Evolutionary conservation across 129 eudicot genomes (phyloP).

Genomic region (Cynara cardunculus): DNA sequence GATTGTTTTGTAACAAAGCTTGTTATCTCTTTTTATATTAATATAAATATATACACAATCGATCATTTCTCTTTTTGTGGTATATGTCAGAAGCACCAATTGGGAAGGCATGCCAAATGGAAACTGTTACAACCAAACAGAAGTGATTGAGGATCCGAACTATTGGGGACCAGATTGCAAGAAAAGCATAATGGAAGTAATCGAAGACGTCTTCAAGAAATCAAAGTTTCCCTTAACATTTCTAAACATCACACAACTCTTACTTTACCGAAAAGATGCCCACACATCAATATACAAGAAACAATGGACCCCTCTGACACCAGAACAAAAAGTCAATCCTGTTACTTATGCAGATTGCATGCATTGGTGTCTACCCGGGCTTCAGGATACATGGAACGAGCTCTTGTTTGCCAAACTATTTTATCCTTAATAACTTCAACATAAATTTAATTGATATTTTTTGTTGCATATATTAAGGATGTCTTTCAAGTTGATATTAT

Average conservation of each 20-base stretch:
- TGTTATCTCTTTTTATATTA: too few relatives aligned
- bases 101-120: conserved; percentile 78
- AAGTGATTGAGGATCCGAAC: conserved; percentile 59
- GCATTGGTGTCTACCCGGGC: conserved; percentile 86
- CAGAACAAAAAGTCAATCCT: conserved; percentile 66
- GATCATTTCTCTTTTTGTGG: not conserved
- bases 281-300: conserved; percentile 81
- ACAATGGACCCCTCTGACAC: conserved; percentile 72
- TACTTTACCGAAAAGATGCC: conserved; percentile 69
- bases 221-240: conserved; percentile 57
- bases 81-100: conserved; percentile 50
- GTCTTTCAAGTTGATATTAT: not conserved
- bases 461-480: conserved; percentile 21
- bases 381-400: conserved; percentile 84
- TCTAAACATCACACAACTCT: conserved; percentile 81
- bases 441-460: not conserved
- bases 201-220: conserved; percentile 49
- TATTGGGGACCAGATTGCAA: conserved; percentile 80
- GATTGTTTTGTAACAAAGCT: too few relatives aligned
- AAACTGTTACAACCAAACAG: conserved; percentile 79
- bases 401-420: conserved; percentile 72
- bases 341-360: conserved; percentile 69
- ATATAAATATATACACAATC: too few relatives aligned
- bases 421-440: conserved; percentile 36
- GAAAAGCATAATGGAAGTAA: conserved; percentile 64